Evolutionary conservation across 139 green algal genomes (phyloP), one percentile per base, ranked within the genome.

Genomic region (Gonium pectorale): DNA sequence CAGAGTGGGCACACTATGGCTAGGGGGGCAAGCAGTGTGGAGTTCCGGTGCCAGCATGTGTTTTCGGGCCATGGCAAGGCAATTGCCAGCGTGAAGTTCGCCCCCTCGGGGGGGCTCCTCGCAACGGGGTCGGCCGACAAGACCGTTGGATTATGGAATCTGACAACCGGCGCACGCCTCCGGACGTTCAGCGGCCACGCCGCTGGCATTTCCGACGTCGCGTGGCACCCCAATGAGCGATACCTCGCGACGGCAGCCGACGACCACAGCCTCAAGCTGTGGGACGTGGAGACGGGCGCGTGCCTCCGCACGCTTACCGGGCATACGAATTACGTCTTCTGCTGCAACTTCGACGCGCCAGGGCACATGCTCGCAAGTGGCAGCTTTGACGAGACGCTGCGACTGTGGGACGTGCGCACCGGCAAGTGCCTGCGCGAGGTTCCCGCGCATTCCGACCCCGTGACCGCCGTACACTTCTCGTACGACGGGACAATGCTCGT

Each of bases 291-390:
- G 21, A 94, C 84, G 4, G 92, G 92, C 13, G 77, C 83, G 40
- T 93, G 86, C 80, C 52, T 97, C 3, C 80, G 85, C 27, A 92
- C 80, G 5, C 89, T 97, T 31, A 66, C 66, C 24, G 94, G 94
- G 19, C 96, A 99, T 87, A 98, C 96, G 4, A 94, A 97, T 88
- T 97, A 94, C 81, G 96, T 97, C 2, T 95, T 96, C 44, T 98
- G 93, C 83, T 95, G 92, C 66, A 91, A 89, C 54, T 99, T 98
- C 89, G 93, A 94, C 79, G 85, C 94, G 6, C 79, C 90, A 21
- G 93, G 90, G 8, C 92, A 97, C 56, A 82, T 98, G 35, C 88
- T 99, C 79, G 95, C 94, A 5, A 97, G 89, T 29, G 97, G 93
- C 46, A 94, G 90, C 67, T 99, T 97, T 84, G 97, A 99, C 86